phyloP scores from a whole-genome alignment of 2,329 filamentous ascomycete species.

The Seiridium cupressi region DNA sequence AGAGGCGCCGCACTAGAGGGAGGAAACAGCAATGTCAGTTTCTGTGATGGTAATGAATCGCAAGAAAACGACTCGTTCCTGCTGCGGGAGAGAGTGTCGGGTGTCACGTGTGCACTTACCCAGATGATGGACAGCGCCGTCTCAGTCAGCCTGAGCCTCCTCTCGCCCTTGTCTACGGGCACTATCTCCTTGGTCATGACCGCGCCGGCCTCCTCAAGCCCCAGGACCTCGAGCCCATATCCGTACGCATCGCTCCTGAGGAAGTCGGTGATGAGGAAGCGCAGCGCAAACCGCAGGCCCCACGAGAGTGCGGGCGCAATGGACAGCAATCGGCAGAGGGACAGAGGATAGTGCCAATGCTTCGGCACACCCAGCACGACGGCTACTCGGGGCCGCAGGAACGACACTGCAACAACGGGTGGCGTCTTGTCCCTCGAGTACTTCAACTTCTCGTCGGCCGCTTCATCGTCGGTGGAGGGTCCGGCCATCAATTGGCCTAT shows the following conservation, averaged over 20 bases:
- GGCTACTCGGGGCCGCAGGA: conserved; percentile 74
- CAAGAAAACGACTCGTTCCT: background rate
- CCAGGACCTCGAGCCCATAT: conserved; percentile 19
- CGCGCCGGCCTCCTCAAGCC: conserved; percentile 13
- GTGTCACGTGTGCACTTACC: conserved; percentile 45
- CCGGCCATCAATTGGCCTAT: conserved; percentile 8
- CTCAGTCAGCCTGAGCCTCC: conserved; percentile 61
- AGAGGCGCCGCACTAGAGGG: conserved; percentile 66
- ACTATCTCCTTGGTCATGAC: background rate
- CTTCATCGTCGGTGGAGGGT: conserved; percentile 5
- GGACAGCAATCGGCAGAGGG: conserved; percentile 70
- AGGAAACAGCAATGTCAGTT: conserved; percentile 3
- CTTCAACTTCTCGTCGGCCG: background rate
- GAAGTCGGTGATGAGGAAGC: conserved; percentile 64
- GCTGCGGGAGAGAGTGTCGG: background rate
- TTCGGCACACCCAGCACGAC: conserved; percentile 73
- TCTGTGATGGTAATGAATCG: background rate
- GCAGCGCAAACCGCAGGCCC: conserved; percentile 67
- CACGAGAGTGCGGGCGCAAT: conserved; percentile 70
- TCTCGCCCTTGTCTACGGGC: conserved; percentile 36
- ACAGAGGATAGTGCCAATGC: conserved; percentile 71
- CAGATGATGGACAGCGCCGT: conserved; percentile 71
- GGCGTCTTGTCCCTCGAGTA: background rate
- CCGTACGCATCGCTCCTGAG: conserved; percentile 28
- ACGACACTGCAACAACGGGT: conserved; percentile 30